These are phyloP conservation scores for Ustulina deusta DNA, from an alignment of 2,329 filamentous ascomycete species.

Conservation along the genomic window DNA sequence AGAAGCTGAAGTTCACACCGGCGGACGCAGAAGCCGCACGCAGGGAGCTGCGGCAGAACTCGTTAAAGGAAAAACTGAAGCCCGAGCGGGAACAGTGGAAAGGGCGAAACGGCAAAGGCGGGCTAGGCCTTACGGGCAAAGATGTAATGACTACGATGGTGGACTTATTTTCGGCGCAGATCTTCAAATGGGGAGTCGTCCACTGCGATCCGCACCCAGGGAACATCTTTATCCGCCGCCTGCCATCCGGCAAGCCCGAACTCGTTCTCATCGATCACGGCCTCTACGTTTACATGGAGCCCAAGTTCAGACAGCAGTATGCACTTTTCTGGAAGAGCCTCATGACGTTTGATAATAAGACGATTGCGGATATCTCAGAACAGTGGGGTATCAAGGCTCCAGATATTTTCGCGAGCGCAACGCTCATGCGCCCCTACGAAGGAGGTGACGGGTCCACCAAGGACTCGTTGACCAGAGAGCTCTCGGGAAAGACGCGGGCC, in stretches of 20 bases:
- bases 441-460: slow-evolving; percentile 80
- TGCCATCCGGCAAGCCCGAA: slow-evolving; percentile 84
- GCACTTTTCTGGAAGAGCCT: slow-evolving; percentile 92
- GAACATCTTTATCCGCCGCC: slow-evolving; percentile 93
- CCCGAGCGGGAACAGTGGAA: slow-evolving; percentile 84
- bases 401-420: slow-evolving; percentile 92
- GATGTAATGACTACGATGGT: slow-evolving; percentile 98
- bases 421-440: slow-evolving; percentile 88
- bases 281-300: slow-evolving; percentile 91
- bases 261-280: slow-evolving; percentile 97
- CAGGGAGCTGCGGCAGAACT: slow-evolving; percentile 62
- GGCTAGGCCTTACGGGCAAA: slow-evolving; percentile 83
- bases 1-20: slow-evolving; percentile 63
- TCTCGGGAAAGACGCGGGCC: slow-evolving; percentile 67
- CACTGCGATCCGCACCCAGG: slow-evolving; percentile 98
- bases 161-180: slow-evolving; percentile 95
- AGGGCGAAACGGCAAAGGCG: slow-evolving; percentile 77
- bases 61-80: slow-evolving; percentile 74
- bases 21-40: slow-evolving; percentile 62
- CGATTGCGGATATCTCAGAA: slow-evolving; percentile 76
- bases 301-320: slow-evolving; percentile 87
- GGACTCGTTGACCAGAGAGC: slow-evolving; percentile 73
- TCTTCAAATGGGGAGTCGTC: slow-evolving; percentile 95
- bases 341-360: slow-evolving; percentile 91
- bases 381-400: slow-evolving; percentile 90